phyloP scores from a whole-genome alignment of 495 filamentous ascomycete genomes.

The Aspergillus affinis region DNA sequence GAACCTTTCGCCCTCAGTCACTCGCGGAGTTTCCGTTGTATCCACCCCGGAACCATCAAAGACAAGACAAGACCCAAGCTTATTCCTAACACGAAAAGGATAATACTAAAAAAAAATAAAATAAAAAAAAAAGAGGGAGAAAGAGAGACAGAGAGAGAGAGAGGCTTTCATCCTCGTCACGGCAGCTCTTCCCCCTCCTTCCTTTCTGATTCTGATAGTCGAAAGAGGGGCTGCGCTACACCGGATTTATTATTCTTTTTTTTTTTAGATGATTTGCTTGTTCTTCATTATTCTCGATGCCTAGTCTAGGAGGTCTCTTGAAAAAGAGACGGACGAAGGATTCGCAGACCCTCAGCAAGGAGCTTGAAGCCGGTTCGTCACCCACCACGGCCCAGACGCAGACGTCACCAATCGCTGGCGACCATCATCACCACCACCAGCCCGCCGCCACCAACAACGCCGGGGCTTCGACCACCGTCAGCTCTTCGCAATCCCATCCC shows the following conservation, averaged over 20 bases:
- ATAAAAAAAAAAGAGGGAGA: background rate
- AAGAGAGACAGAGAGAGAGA: no score
- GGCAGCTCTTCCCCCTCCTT: background rate
- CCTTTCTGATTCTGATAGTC: background rate
- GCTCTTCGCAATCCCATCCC: conserved; percentile 7
- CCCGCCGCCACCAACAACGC: conserved; percentile 17
- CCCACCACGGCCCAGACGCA: conserved; percentile 48
- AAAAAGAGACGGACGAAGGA: conserved; percentile 99
- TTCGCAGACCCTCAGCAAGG: conserved; percentile 54
- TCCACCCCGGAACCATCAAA: conserved; percentile 19
- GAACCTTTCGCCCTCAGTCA: conserved; percentile 5
- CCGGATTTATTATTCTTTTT: background rate
- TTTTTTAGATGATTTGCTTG: conserved; percentile 10
- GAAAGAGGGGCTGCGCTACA: conserved; percentile 15
- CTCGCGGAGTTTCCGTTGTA: conserved; percentile 18
- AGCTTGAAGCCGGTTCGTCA: conserved; percentile 55
- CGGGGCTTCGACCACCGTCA: conserved; percentile 24
- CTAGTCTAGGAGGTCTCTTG: conserved; percentile 68
- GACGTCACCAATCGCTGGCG: conserved; percentile 45
- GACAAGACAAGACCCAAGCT: conserved; percentile 5
- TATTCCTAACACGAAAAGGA: background rate
- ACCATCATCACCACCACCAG: conserved; percentile 27
- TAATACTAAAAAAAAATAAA: conserved; percentile 1
- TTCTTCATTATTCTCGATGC: conserved; percentile 35
- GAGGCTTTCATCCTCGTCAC: background rate